Percentiles rank a stretch among this genome's conserved stretches.
These are phyloP conservation scores for Torulaspora globosa DNA, from an alignment of 1,139 yeast species.

Conservation along the genomic window DNA sequence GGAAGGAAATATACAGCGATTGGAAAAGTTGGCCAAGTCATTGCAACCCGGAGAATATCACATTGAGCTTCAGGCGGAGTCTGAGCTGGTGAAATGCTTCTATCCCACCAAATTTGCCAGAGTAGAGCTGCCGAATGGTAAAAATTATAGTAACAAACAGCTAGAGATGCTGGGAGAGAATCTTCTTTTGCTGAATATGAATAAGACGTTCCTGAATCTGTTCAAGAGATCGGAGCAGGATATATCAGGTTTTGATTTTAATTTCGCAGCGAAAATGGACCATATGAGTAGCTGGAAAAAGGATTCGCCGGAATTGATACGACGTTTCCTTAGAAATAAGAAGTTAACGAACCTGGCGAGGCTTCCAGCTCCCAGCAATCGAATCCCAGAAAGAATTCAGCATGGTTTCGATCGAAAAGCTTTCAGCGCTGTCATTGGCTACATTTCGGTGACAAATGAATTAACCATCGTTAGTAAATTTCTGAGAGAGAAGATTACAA, in stretches of 20 bases:
- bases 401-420: constrained; percentile 17
- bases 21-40: constrained; percentile 3
- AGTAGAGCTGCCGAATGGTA: constrained; percentile 13
- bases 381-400: constrained; percentile 16
- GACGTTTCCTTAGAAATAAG: constrained; percentile 14
- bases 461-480: constrained; percentile 18
- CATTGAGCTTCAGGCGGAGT: constrained; percentile 8
- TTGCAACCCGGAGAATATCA: constrained; percentile 13
- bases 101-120: constrained; percentile 16
- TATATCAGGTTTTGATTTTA: constrained; percentile 18
- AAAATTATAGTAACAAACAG: constrained; percentile 10
- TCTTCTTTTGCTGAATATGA: constrained; percentile 11
- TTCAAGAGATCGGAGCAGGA: constrained; percentile 17
- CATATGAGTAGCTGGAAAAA: constrained; percentile 15
- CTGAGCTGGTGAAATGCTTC: constrained; percentile 20
- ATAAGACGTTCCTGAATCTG: constrained; percentile 11
- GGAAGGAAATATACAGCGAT: constrained; percentile 9
- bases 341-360: constrained; percentile 17
- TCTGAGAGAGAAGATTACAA: constrained; percentile 18
- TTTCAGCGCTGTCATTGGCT: constrained; percentile 27
- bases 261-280: constrained; percentile 15
- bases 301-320: constrained; percentile 7
- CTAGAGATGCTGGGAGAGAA: constrained; percentile 15
- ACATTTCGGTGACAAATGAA: constrained; percentile 20
- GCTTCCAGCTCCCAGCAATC: constrained; percentile 17